A percentile compares a stretch with the other conserved stretches of the same genome.
Evolutionary conservation across 345 rosid genomes (phyloP).

Genomic region (Erucastrum elatum): DNA sequence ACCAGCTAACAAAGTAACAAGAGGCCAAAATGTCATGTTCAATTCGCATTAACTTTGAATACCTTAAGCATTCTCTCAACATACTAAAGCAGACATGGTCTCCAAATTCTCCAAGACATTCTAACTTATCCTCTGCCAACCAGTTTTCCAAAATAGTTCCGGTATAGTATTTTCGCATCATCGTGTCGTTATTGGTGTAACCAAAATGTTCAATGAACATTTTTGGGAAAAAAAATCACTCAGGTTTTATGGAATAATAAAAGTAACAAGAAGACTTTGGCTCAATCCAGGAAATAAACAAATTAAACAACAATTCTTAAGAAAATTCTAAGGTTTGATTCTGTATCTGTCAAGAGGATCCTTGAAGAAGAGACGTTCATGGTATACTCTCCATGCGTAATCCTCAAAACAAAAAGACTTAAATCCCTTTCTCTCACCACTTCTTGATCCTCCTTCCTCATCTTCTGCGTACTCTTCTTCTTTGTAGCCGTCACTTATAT

Average conservation of each 20-base stretch:
- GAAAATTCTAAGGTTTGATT: slow-evolving; percentile 17
- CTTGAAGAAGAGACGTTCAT: slow-evolving; percentile 58
- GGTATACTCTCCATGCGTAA: slow-evolving; percentile 81
- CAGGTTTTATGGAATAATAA: background rate
- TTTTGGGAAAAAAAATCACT: background rate
- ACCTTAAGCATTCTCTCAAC: background rate
- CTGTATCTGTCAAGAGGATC: slow-evolving; percentile 73
- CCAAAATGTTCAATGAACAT: background rate
- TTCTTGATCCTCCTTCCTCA: slow-evolving; percentile 1
- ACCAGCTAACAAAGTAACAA: background rate
- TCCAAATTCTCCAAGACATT: background rate
- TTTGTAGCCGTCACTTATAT: background rate
- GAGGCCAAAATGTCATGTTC: background rate
- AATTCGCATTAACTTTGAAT: background rate
- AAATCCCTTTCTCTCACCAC: slow-evolving; percentile 34
- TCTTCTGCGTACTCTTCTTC: slow-evolving; percentile 33
- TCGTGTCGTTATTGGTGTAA: background rate
- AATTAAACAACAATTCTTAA: background rate
- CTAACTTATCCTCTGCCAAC: background rate
- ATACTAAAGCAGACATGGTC: background rate
- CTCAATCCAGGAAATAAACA: slow-evolving; percentile 2
- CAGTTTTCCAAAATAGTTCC: background rate
- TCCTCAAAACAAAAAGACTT: slow-evolving; percentile 65
- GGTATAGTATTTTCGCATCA: background rate
- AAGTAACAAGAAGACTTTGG: background rate